A percentile compares a stretch with the other conserved stretches of the same genome.
These are phyloP conservation scores for Emericellopsis atlantica DNA, from an alignment of 2,329 filamentous ascomycete genomes.

Conservation along the genomic window DNA sequence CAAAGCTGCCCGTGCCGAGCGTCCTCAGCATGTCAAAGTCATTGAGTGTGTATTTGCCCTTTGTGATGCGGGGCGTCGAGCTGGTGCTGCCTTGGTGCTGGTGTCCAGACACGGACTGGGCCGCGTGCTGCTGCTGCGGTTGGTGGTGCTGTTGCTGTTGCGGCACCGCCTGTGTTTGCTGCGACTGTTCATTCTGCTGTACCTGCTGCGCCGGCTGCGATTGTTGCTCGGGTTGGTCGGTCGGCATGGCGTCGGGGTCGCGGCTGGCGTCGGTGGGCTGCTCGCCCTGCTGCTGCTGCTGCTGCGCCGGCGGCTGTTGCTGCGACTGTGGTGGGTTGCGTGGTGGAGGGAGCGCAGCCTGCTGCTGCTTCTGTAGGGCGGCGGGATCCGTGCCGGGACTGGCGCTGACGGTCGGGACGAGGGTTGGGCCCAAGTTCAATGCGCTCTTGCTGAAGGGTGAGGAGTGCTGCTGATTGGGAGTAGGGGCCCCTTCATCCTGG, in stretches of 20 bases:
- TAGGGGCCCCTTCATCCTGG: constrained; percentile 26
- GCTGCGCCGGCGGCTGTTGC: constrained; percentile 7
- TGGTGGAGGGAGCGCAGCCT: constrained; percentile 11
- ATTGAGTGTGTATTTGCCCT: constrained; percentile 88
- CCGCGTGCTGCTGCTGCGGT: constrained; percentile 14
- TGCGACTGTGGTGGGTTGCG: not conserved
- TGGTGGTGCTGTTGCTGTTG: constrained; percentile 11
- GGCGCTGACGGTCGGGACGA: constrained; percentile 12
- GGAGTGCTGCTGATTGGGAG: constrained; percentile 4
- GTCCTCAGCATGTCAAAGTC: constrained; percentile 89
- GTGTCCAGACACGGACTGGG: constrained; percentile 5
- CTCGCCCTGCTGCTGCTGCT: constrained; percentile 1
- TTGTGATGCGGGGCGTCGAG: constrained; percentile 55
- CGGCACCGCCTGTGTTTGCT: constrained; percentile 9
- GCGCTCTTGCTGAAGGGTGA: constrained; percentile 5
- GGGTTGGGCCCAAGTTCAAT: constrained; percentile 11
- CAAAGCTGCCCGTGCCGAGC: constrained; percentile 92
- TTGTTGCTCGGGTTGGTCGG: constrained; percentile 1
- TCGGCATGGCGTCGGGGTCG: constrained; percentile 1
- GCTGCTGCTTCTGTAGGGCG: constrained; percentile 24
- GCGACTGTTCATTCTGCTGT: not conserved
- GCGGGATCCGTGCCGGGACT: constrained; percentile 23
- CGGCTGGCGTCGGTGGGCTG: not conserved
- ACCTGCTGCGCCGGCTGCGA: constrained; percentile 4
- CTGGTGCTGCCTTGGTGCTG: constrained; percentile 18